phyloP scores from a whole-genome alignment of 306 rosid genomes.

The Fragaria ananassa region DNA sequence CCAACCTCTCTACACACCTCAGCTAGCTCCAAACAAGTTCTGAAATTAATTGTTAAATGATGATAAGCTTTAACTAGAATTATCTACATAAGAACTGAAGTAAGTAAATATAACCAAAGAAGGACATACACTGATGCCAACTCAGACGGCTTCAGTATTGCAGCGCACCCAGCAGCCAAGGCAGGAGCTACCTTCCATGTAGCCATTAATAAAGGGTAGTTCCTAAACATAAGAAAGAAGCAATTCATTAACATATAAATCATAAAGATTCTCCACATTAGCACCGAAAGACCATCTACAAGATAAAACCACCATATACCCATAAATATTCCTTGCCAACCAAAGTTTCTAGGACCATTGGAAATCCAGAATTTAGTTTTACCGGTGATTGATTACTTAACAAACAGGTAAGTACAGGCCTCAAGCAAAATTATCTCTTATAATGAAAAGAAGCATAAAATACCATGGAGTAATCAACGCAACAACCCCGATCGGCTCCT shows the following conservation, averaged over 20 bases:
- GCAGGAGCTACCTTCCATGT: constrained; percentile 99
- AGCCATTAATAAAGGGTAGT: constrained; percentile 89
- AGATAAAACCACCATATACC: not conserved
- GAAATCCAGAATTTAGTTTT: not conserved
- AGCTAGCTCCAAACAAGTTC: constrained; percentile 88
- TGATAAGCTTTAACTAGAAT: constrained; percentile 14
- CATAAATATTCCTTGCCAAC: not conserved
- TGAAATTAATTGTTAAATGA: constrained; percentile 27
- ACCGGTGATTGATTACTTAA: not conserved
- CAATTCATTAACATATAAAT: constrained; percentile 7
- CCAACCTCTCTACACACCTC: constrained; percentile 74
- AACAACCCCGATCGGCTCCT: constrained; percentile 90
- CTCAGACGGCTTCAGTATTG: constrained; percentile 95
- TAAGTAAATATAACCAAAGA: constrained; percentile 17
- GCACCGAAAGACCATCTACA: not conserved
- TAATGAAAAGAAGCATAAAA: constrained; percentile 6
- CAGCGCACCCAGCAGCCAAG: constrained; percentile 96
- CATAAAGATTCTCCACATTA: not conserved
- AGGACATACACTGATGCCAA: constrained; percentile 79
- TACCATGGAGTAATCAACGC: constrained; percentile 95
- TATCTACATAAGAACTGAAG: constrained; percentile 14
- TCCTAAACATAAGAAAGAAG: constrained; percentile 48
- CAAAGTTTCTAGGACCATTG: not conserved
- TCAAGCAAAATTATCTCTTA: not conserved
- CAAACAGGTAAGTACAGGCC: not conserved